Conservation (phyloP, 148 eudicot genomes). For the Polygonum maritimum region DNA sequence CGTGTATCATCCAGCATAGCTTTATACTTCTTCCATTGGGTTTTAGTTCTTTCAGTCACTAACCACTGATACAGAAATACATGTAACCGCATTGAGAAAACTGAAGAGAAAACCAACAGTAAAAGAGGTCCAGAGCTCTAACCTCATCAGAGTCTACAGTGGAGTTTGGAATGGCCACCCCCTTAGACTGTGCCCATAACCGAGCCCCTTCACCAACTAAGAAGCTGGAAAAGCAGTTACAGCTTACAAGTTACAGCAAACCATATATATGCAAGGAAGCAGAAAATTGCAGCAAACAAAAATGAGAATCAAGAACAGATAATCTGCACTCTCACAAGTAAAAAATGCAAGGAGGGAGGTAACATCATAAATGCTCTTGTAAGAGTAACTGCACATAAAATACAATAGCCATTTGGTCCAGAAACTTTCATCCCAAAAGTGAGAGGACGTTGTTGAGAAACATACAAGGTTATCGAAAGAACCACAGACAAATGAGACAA, state of each 20-base stretch:
- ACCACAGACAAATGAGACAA: not conserved
- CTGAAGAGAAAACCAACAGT: not conserved
- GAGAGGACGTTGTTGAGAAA: not conserved
- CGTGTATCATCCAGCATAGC: slow-evolving; percentile 71
- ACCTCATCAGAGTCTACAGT: slow-evolving; percentile 61
- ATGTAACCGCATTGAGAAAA: not conserved
- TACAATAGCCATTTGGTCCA: not conserved
- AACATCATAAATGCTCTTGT: not conserved
- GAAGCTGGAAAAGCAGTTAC: slow-evolving; percentile 39
- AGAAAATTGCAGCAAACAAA: not conserved
- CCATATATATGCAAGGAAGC: not conserved
- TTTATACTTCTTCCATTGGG: slow-evolving; percentile 76
- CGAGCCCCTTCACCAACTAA: slow-evolving; percentile 91
- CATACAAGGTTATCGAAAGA: not conserved
- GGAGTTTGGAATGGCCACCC: slow-evolving; percentile 33
- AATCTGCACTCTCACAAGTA: not conserved
- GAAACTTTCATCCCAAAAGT: not conserved
- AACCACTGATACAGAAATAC: slow-evolving; percentile 49
- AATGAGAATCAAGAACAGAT: not conserved
- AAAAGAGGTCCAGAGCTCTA: not conserved
- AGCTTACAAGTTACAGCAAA: not conserved
- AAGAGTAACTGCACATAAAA: not conserved
- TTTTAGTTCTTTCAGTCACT: slow-evolving; percentile 61
- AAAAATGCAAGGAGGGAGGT: not conserved
- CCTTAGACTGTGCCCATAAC: slow-evolving; percentile 70